phyloP scores from a whole-genome alignment of 225 moss, liverwort and hornwort species.

The Bryoerythrophyllum caledonicum region DNA sequence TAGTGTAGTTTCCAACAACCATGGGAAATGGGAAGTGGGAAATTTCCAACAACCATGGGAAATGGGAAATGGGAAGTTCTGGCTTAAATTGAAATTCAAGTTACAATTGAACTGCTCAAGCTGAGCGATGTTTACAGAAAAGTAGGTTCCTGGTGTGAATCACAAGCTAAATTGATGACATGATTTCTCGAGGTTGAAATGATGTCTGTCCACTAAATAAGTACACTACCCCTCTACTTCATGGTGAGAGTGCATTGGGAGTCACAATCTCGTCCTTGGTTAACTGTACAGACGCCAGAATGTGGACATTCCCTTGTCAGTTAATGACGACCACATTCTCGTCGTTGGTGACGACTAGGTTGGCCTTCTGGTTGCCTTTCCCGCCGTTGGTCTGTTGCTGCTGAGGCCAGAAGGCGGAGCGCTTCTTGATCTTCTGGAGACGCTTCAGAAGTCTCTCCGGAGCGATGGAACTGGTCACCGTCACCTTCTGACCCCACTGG shows the following conservation, averaged over 20 bases:
- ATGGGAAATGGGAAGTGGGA: too few species aligned
- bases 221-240: neutral
- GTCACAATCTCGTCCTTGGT: neutral
- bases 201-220: neutral
- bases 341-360: neutral
- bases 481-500: conserved; percentile 44
- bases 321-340: conserved; percentile 17
- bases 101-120: neutral
- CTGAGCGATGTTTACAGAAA: neutral
- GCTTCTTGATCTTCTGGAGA: conserved; percentile 47
- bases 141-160: neutral
- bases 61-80: too few species aligned
- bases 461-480: conserved; percentile 27
- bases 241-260: neutral
- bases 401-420: conserved; percentile 36
- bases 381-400: conserved; percentile 4
- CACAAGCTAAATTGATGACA: conserved; percentile 4
- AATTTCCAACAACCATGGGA: too few species aligned
- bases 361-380: conserved; percentile 7
- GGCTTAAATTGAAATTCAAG: neutral
- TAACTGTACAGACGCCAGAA: neutral
- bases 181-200: conserved; percentile 28
- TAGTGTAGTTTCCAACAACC: too few species aligned
- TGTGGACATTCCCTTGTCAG: neutral
- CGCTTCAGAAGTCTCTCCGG: conserved; percentile 39